phyloP scores from a whole-genome alignment of 225 moss, liverwort and hornwort species.

The Bryum argenteum region DNA sequence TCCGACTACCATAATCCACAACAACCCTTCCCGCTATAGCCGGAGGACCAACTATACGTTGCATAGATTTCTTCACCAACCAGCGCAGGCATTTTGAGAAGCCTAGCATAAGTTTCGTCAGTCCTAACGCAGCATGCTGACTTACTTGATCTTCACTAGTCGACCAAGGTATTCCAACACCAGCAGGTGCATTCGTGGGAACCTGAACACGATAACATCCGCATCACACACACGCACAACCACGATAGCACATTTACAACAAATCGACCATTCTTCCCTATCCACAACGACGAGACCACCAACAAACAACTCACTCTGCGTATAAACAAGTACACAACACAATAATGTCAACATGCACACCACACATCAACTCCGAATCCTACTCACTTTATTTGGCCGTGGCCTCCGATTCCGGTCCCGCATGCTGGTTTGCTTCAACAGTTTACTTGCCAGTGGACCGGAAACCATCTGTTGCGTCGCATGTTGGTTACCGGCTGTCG shows the following conservation, averaged over 20 bases:
- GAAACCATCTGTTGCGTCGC: constrained; percentile 40
- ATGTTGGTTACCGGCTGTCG: constrained; percentile 41
- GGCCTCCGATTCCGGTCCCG: constrained; percentile 75
- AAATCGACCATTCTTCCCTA: neutral
- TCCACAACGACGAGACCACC: neutral
- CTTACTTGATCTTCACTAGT: constrained; percentile 78
- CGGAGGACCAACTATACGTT: neutral
- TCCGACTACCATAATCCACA: neutral
- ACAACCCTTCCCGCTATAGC: neutral
- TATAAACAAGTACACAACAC: too few relatives aligned
- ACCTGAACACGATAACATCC: constrained; percentile 48
- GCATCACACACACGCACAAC: neutral
- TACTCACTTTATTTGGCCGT: constrained; percentile 70
- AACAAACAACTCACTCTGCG: neutral
- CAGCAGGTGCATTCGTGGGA: constrained; percentile 50
- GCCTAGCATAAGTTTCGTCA: neutral
- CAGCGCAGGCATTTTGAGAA: neutral
- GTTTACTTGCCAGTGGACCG: constrained; percentile 52
- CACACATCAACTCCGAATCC: too few relatives aligned
- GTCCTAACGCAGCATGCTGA: neutral
- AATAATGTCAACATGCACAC: neutral
- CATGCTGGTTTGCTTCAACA: constrained; percentile 74
- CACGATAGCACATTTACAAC: neutral
- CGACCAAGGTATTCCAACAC: constrained; percentile 83
- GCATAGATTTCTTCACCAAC: neutral